Percentiles rank a stretch among this genome's conserved stretches.
phyloP scores from a whole-genome alignment of 2,329 filamentous ascomycete species.

The Neocatenulostroma microsporum region DNA sequence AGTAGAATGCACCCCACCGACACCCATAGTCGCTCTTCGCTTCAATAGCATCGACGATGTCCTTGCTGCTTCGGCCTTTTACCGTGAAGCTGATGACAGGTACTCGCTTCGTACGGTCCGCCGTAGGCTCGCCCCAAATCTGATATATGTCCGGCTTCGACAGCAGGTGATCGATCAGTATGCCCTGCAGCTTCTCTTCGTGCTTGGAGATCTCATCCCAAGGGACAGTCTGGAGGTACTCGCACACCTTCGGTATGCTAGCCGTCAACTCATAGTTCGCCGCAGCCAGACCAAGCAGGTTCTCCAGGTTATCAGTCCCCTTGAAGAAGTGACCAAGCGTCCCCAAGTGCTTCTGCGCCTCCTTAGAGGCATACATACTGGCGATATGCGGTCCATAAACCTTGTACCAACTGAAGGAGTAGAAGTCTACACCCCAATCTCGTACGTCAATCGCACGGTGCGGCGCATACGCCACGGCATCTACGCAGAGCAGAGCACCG shows the following conservation, averaged over 20 bases:
- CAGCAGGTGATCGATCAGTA: slow-evolving; percentile 53
- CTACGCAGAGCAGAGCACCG: slow-evolving; percentile 59
- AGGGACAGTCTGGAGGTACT: slow-evolving; percentile 41
- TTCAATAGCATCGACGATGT: slow-evolving; percentile 57
- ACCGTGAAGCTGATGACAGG: slow-evolving; percentile 62
- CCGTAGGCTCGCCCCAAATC: slow-evolving; percentile 50
- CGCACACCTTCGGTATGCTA: slow-evolving; percentile 52
- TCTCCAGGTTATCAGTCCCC: slow-evolving; percentile 46
- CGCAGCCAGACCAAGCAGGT: slow-evolving; percentile 61
- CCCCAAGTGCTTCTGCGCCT: slow-evolving; percentile 49
- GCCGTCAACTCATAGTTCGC: slow-evolving; percentile 64
- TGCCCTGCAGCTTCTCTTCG: slow-evolving; percentile 52
- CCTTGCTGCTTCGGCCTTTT: slow-evolving; percentile 47
- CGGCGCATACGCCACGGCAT: slow-evolving; percentile 69
- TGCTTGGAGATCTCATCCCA: slow-evolving; percentile 52
- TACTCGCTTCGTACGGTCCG: slow-evolving; percentile 46
- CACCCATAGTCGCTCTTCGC: slow-evolving; percentile 52
- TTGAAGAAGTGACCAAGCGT: slow-evolving; percentile 65
- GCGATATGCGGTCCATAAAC: slow-evolving; percentile 70
- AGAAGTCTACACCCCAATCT: slow-evolving; percentile 64
- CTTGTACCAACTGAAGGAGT: slow-evolving; percentile 76
- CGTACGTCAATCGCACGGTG: slow-evolving; percentile 63
- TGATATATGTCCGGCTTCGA: slow-evolving; percentile 43
- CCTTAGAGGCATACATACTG: slow-evolving; percentile 57
- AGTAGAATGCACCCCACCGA: slow-evolving; percentile 63